These are phyloP conservation scores for Ustilago shanxiensis DNA, from an alignment of 1,284 basidiomycete genomes.

Conservation along the genomic window DNA sequence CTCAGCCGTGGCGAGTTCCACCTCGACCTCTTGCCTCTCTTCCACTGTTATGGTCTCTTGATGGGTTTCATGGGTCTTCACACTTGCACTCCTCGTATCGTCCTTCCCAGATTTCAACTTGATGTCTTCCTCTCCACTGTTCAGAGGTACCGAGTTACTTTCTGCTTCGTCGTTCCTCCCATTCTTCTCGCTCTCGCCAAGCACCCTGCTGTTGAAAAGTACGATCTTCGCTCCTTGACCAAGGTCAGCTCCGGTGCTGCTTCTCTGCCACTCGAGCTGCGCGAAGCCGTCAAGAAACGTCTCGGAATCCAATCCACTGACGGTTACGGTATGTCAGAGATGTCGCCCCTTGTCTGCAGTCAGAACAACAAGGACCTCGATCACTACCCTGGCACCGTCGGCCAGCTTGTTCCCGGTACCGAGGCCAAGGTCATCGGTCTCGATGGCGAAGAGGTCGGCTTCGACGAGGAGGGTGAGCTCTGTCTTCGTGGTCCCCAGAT, in stretches of 20 bases:
- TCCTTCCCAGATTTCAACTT: constrained; percentile 60
- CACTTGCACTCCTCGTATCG: constrained; percentile 62
- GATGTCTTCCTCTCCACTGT: constrained; percentile 62
- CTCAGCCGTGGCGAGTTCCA: constrained; percentile 61
- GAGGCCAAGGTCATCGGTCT: constrained; percentile 59
- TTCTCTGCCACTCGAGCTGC: constrained; percentile 55
- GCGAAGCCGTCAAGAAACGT: constrained; percentile 52
- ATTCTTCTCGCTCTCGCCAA: constrained; percentile 66
- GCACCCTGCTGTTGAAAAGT: constrained; percentile 57
- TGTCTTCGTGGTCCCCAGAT: constrained; percentile 66
- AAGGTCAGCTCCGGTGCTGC: constrained; percentile 66
- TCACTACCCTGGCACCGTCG: constrained; percentile 53
- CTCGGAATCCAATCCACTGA: constrained; percentile 62
- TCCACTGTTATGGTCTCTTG: constrained; percentile 69
- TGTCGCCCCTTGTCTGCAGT: constrained; percentile 65
- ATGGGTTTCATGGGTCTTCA: constrained; percentile 64
- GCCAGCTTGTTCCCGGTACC: constrained; percentile 62
- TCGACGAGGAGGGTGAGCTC: constrained; percentile 63
- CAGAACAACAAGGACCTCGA: constrained; percentile 61
- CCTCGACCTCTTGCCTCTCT: constrained; percentile 64
- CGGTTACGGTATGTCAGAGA: constrained; percentile 69
- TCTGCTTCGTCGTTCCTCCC: constrained; percentile 68
- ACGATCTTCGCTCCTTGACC: constrained; percentile 60
- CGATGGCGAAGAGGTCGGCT: constrained; percentile 51
- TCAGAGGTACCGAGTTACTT: constrained; percentile 60